phyloP scores from a whole-genome alignment of 768 basidiomycete genomes.

The Calocybe gangraenosa region DNA sequence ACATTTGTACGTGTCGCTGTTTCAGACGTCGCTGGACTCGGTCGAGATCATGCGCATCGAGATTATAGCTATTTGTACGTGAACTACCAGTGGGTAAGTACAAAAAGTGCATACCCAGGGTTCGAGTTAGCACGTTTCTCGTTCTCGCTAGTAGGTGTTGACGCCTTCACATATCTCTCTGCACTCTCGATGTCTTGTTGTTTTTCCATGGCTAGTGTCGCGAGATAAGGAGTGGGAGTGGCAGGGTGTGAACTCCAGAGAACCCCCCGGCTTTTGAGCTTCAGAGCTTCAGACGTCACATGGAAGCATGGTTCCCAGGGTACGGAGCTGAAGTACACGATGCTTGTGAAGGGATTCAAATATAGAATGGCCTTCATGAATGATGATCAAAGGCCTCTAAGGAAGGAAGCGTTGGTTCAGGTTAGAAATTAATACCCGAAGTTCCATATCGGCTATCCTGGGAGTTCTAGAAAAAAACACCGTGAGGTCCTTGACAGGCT shows the following conservation, averaged over 20 bases:
- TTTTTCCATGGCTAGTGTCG: constrained; percentile 1
- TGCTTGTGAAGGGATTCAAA: no score
- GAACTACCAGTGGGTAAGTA: neutral
- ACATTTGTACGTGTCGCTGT: constrained; percentile 81
- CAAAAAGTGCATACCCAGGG: neutral
- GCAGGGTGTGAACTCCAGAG: neutral
- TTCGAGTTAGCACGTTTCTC: neutral
- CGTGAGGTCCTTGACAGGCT: no score
- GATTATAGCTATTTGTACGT: constrained; percentile 31
- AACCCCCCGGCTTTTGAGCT: no score
- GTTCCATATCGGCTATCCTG: no score
- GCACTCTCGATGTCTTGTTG: neutral
- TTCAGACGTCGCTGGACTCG: constrained; percentile 68
- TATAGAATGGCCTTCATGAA: no score
- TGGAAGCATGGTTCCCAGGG: neutral
- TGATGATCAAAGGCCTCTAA: no score
- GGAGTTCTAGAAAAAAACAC: no score
- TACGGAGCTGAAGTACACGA: no score
- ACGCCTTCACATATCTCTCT: neutral
- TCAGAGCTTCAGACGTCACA: neutral
- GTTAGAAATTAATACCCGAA: no score
- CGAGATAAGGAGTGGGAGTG: neutral
- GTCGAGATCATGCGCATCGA: constrained; percentile 63
- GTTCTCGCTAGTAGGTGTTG: neutral
- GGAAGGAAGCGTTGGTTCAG: no score